phyloP scores from a whole-genome alignment of 1,139 yeast species.

The Suhomyces yuchorum region DNA sequence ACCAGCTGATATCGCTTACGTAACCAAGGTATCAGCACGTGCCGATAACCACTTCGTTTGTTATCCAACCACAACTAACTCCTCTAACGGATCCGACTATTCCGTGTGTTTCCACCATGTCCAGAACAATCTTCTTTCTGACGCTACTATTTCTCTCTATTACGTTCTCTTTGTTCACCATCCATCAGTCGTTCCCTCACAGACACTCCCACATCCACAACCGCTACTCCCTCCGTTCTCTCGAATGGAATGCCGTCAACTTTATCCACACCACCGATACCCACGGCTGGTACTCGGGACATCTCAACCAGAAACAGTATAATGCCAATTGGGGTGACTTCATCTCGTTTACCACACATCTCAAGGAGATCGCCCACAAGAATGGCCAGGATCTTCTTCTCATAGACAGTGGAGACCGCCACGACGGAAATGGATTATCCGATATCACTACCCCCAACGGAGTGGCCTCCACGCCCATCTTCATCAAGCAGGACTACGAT shows the following conservation, averaged over 20 bases:
- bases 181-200: slow-evolving; percentile 2
- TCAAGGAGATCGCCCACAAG: slow-evolving; percentile 47
- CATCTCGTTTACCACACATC: slow-evolving; percentile 60
- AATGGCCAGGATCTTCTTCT: slow-evolving; percentile 64
- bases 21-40: not conserved
- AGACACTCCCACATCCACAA: not conserved
- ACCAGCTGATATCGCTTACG: not conserved
- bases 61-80: not conserved
- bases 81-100: not conserved
- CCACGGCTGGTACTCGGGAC: slow-evolving; percentile 95
- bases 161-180: slow-evolving; percentile 2
- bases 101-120: not conserved
- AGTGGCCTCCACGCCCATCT: slow-evolving; percentile 57
- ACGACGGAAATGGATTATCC: slow-evolving; percentile 89
- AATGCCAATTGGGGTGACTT: slow-evolving; percentile 95
- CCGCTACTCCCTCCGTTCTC: not conserved
- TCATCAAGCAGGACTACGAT: slow-evolving; percentile 71
- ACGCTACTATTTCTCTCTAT: slow-evolving; percentile 2
- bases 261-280: slow-evolving; percentile 94
- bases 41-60: not conserved
- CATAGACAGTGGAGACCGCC: slow-evolving; percentile 91
- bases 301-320: slow-evolving; percentile 70
- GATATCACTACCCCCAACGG: slow-evolving; percentile 83
- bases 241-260: slow-evolving; percentile 68
- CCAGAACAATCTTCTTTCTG: slow-evolving; percentile 1